Evolutionary conservation across 140 eudicot genomes (phyloP).

Genomic region (Senecio squalidus): DNA sequence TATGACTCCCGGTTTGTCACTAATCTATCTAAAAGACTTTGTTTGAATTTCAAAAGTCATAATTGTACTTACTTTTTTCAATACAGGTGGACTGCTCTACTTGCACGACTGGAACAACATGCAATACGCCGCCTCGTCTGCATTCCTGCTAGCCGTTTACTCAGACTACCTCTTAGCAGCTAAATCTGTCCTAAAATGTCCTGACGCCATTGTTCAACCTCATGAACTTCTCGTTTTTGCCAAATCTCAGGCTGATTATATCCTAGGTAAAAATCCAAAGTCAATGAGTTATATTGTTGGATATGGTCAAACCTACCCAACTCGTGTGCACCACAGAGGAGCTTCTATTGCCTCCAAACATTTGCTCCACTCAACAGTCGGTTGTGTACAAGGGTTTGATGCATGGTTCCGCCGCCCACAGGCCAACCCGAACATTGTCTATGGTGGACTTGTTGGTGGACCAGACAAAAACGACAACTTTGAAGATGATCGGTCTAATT

Average conservation of each 20-base stretch:
- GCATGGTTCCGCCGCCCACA: conserved; percentile 62
- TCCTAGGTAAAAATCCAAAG: conserved; percentile 82
- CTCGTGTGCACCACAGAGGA: conserved; percentile 83
- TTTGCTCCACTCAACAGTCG: conserved; percentile 38
- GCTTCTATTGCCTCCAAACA: conserved; percentile 61
- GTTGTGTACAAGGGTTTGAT: conserved; percentile 85
- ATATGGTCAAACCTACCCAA: conserved; percentile 69
- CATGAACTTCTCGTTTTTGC: conserved; percentile 73
- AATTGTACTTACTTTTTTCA: not conserved
- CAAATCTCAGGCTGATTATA: conserved; percentile 94
- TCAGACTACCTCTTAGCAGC: conserved; percentile 70
- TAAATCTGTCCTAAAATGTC: conserved; percentile 47
- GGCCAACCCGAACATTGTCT: conserved; percentile 62
- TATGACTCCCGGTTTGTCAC: conserved; percentile 73
- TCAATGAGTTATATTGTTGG: conserved; percentile 88
- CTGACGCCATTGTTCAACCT: conserved; percentile 62
- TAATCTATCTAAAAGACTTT: conserved; percentile 5
- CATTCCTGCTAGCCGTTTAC: conserved; percentile 75
- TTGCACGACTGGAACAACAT: conserved; percentile 73
- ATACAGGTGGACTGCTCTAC: conserved; percentile 71
- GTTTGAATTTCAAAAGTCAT: conserved; percentile 3
- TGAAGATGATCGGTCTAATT: conserved; percentile 63
- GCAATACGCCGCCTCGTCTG: conserved; percentile 85
- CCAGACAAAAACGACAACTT: conserved; percentile 64
- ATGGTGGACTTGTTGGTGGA: conserved; percentile 94